Base-by-base conservation (phyloP, 768 basidiomycete species). In the Suillus variegatus region DNA sequence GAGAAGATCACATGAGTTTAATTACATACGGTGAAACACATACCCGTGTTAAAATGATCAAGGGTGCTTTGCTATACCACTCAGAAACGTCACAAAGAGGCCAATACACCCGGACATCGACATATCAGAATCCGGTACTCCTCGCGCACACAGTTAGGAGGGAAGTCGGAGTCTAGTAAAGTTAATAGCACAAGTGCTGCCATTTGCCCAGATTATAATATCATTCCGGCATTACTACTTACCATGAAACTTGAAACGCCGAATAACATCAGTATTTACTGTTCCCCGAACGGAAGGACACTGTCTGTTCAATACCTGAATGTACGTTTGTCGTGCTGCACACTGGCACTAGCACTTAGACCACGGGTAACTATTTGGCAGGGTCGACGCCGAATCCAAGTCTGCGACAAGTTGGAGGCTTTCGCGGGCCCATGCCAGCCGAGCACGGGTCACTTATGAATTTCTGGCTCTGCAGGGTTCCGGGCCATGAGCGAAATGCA, bases 1-100 rank as follows among this genome's bases (percentile, higher is more conserved):
- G 18, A 58, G 40, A 58, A 58, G 57, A 41, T 12, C 57, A 25
- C 40, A 55, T 36, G 54, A 55, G 54, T 58, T 58, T 58, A 41
- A 58, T 58, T 58, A 58, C 40, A 41, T 58, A 41, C 40, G 5
- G 25, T 58, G 38, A 58, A 20, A 40, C 57, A 58, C 57, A 18
- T 28, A 58, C 38, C 54, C 57, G 14, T 41, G 57, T 40, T 28
- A 18, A 28, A 40, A 10, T 18, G 2, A 40, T 58, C 2, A 58
- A 41, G 22, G 16, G 22, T 58, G 40, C 38, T 58, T 25, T 28
- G 40, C 25, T 9, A 18, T 40, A 28, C 38, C 40, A n/a, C 54
- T 13, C 12, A 55, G 35, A 55, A 55, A 36, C 10, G 32, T 55
- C 54, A 6, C 35, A 20, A 55, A 55, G 54, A 55, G 35, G 32